Conservation (phyloP, 352 stramenopile species). For the Pythium graminicola region DNA sequence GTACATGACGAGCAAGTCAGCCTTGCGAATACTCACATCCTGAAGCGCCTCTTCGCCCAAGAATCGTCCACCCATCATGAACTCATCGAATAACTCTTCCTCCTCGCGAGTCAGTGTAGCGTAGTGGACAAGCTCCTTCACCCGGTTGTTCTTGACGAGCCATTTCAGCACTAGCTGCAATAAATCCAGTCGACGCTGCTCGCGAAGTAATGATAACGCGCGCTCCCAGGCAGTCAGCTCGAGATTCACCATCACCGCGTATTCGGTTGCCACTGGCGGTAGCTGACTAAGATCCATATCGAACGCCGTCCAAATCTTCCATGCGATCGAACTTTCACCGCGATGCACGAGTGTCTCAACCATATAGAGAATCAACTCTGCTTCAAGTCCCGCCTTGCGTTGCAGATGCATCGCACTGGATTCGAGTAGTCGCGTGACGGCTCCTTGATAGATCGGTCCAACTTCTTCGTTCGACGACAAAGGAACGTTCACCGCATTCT, state of each 20-base stretch:
- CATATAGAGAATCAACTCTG: conserved; percentile 65
- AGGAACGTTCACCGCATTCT: conserved; percentile 73
- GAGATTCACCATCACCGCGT: conserved; percentile 71
- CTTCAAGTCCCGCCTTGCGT: conserved; percentile 64
- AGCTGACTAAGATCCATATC: conserved; percentile 48
- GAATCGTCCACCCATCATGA: conserved; percentile 58
- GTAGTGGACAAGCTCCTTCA: conserved; percentile 70
- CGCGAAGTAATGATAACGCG: conserved; percentile 52
- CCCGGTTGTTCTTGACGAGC: conserved; percentile 55
- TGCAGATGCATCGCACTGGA: conserved; percentile 71
- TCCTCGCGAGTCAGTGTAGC: conserved; percentile 47
- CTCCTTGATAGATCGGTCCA: conserved; percentile 52
- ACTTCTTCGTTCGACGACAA: conserved; percentile 56
- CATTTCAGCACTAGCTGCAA: conserved; percentile 62
- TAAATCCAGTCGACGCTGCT: conserved; percentile 49
- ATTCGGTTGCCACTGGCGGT: conserved; percentile 44
- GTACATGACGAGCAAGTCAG: conserved; percentile 81
- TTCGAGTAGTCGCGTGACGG: conserved; percentile 53
- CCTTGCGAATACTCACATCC: conserved; percentile 58
- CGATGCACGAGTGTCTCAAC: conserved; percentile 73
- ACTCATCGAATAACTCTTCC: conserved; percentile 55
- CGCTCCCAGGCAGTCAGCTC: conserved; percentile 74
- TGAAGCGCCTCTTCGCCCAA: conserved; percentile 48
- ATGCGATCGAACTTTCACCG: conserved; percentile 64
- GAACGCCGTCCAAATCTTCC: conserved; percentile 84